These are phyloP conservation scores for Ramaria sp. DNA, from an alignment of 768 basidiomycete genomes.

Conservation along the genomic window DNA sequence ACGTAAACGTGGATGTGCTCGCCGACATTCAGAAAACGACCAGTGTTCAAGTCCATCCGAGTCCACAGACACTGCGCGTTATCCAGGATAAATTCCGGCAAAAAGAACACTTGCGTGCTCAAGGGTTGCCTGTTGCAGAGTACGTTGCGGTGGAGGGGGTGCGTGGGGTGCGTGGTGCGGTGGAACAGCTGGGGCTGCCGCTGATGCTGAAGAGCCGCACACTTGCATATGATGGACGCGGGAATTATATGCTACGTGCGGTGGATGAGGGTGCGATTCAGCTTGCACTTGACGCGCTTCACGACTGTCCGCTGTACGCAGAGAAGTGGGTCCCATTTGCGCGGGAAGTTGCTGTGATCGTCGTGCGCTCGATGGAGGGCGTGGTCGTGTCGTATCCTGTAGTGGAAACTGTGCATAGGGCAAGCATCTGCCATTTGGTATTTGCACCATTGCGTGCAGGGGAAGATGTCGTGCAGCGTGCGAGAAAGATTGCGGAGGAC, in stretches of 20 bases:
- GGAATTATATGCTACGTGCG: slow-evolving; percentile 69
- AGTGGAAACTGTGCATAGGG: slow-evolving; percentile 91
- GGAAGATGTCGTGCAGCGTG: slow-evolving; percentile 42
- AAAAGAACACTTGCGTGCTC: slow-evolving; percentile 41
- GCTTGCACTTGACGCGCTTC: slow-evolving; percentile 39
- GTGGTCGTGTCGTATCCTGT: slow-evolving; percentile 77
- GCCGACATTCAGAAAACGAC: slow-evolving; percentile 40
- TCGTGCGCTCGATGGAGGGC: slow-evolving; percentile 69
- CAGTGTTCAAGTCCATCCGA: slow-evolving; percentile 46
- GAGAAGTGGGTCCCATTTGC: slow-evolving; percentile 88
- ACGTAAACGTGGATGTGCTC: slow-evolving; percentile 73
- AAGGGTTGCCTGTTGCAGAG: slow-evolving; percentile 41
- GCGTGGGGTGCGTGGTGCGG: slow-evolving; percentile 41
- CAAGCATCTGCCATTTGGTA: slow-evolving; percentile 89
- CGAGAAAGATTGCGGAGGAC: slow-evolving; percentile 63
- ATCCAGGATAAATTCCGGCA: slow-evolving; percentile 75
- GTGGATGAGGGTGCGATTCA: slow-evolving; percentile 39
- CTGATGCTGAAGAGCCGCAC: slow-evolving; percentile 96
- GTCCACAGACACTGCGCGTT: slow-evolving; percentile 66
- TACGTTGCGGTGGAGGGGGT: slow-evolving; percentile 49
- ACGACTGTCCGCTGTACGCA: slow-evolving; percentile 72
- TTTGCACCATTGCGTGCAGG: slow-evolving; percentile 65
- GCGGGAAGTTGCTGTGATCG: slow-evolving; percentile 95
- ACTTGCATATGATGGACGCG: slow-evolving; percentile 90
- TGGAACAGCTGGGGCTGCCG: slow-evolving; percentile 60